Evolutionary conservation across 257 asterid species (phyloP).

Genomic region (Cinchona pubescens): DNA sequence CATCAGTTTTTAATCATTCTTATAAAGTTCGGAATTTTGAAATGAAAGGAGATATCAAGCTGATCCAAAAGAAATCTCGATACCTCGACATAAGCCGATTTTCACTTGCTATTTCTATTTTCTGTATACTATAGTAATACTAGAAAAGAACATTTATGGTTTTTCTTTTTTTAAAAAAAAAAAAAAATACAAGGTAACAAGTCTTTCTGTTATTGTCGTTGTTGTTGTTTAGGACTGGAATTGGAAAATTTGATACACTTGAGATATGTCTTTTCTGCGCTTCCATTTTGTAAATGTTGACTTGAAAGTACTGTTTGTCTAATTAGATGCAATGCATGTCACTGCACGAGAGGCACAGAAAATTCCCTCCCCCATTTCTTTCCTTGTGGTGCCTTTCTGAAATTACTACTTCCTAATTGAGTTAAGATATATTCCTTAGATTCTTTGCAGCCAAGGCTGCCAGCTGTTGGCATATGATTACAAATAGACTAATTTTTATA

Average conservation of each 20-base stretch:
- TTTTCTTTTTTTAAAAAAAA: no score
- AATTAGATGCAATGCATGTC: neutral
- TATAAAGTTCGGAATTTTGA: neutral
- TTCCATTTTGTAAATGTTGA: neutral
- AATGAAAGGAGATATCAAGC: neutral
- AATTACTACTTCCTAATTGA: neutral
- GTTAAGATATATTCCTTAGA: neutral
- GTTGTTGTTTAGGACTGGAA: no score
- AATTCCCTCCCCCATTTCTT: neutral
- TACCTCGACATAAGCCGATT: neutral
- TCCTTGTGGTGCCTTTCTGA: neutral
- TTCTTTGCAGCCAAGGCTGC: neutral
- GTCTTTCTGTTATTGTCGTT: no score
- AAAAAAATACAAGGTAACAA: no score
- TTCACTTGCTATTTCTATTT: no score
- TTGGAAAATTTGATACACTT: neutral
- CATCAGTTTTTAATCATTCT: neutral
- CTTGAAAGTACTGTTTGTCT: neutral
- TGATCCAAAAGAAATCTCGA: neutral
- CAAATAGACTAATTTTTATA: neutral
- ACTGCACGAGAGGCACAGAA: neutral
- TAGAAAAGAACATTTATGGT: neutral
- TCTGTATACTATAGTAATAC: no score
- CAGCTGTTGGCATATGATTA: neutral
- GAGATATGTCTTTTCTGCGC: neutral